phyloP scores from a whole-genome alignment of 2,329 filamentous ascomycete species.

The Geosmithia morbida region DNA sequence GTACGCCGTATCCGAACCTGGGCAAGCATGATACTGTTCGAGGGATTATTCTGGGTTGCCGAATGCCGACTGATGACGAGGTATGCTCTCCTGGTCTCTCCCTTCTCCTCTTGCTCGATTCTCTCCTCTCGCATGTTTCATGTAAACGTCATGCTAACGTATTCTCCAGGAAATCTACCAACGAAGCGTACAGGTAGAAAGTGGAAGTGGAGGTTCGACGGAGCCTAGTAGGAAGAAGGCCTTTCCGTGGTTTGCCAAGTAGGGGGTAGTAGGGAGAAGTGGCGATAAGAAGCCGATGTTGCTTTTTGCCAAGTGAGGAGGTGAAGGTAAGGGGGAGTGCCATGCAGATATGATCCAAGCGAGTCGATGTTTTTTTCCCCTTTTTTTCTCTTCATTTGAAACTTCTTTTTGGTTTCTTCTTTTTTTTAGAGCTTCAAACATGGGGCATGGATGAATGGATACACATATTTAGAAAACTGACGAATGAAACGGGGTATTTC shows the following conservation, averaged over 20 bases:
- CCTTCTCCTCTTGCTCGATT: neutral
- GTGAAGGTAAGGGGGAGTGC: too few relatives aligned
- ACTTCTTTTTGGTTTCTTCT: too few relatives aligned
- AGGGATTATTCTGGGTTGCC: conserved; percentile 67
- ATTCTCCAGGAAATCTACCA: conserved; percentile 44
- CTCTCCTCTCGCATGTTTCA: too few relatives aligned
- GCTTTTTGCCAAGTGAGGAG: neutral
- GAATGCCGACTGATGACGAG: conserved; percentile 75
- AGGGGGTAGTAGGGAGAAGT: conserved; percentile 3
- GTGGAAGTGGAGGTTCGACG: conserved; percentile 23
- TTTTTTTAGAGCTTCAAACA: too few relatives aligned
- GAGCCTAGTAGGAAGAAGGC: conserved; percentile 46
- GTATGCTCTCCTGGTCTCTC: conserved; percentile 26
- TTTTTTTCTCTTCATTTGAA: neutral
- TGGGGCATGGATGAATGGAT: too few relatives aligned
- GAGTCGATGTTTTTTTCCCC: neutral
- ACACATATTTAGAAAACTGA: too few relatives aligned
- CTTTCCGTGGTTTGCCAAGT: conserved; percentile 50
- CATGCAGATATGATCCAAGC: neutral
- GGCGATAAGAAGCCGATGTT: too few relatives aligned
- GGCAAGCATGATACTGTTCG: conserved; percentile 54
- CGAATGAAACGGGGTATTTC: too few relatives aligned
- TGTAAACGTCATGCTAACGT: neutral
- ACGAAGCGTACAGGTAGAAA: conserved; percentile 45
- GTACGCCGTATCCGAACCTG: conserved; percentile 63